A percentile compares a stretch with the other conserved stretches of the same genome.
These are phyloP conservation scores for Rhinocladiella mackenziei DNA, from an alignment of 2,329 filamentous ascomycete species.

Conservation along the genomic window DNA sequence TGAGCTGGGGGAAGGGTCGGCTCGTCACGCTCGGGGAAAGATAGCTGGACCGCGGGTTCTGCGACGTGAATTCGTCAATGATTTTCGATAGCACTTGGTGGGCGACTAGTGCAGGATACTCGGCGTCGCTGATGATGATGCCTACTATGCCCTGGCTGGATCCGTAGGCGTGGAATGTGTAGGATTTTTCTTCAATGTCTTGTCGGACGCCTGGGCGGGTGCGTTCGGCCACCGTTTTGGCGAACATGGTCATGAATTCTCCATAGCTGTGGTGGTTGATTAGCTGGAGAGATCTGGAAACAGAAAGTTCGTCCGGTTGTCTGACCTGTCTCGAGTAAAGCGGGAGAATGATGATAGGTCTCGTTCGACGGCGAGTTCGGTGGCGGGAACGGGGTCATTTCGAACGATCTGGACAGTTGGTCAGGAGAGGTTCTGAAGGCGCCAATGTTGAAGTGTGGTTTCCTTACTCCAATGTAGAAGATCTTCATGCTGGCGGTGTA, in stretches of 20 bases:
- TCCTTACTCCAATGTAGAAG: slow-evolving; percentile 34
- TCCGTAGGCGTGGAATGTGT: slow-evolving; percentile 74
- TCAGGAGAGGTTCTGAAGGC: slow-evolving; percentile 2
- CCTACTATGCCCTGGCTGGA: slow-evolving; percentile 70
- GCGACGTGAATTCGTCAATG: slow-evolving; percentile 77
- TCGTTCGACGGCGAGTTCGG: slow-evolving; percentile 72
- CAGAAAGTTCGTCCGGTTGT: background rate
- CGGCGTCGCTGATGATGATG: slow-evolving; percentile 71
- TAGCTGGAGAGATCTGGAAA: slow-evolving; percentile 3
- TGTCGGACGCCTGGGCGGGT: slow-evolving; percentile 77
- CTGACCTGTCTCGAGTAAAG: slow-evolving; percentile 70
- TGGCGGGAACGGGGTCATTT: slow-evolving; percentile 70
- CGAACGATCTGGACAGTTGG: slow-evolving; percentile 62
- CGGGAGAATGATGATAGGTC: slow-evolving; percentile 74
- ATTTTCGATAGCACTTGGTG: slow-evolving; percentile 84
- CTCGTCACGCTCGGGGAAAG: slow-evolving; percentile 49
- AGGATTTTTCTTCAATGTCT: slow-evolving; percentile 77
- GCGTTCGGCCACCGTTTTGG: slow-evolving; percentile 80
- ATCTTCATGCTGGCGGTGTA: slow-evolving; percentile 34
- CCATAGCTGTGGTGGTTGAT: slow-evolving; percentile 43
- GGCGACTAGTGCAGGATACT: slow-evolving; percentile 73
- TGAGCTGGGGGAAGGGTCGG: slow-evolving; percentile 67
- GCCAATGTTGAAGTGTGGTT: background rate
- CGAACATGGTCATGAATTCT: slow-evolving; percentile 79
- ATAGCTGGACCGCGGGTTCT: slow-evolving; percentile 69